Percentiles rank a stretch among this genome's conserved stretches.
These are phyloP conservation scores for Chlorella sorokiniana DNA, from an alignment of 139 green algal genomes.

Conservation along the genomic window DNA sequence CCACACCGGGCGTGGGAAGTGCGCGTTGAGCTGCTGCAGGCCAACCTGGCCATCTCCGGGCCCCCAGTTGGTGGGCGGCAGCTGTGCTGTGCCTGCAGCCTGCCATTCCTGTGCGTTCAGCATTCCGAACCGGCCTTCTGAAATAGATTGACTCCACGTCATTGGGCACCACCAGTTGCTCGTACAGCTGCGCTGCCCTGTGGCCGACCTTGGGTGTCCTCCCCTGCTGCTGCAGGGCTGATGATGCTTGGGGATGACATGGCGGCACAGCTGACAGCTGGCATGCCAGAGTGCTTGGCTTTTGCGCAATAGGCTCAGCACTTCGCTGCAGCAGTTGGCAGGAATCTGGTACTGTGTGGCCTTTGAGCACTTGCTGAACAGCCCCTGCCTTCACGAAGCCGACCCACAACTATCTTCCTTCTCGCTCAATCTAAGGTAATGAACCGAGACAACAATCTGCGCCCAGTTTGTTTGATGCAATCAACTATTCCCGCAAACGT, in stretches of 20 bases:
- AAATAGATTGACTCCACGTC: too few species aligned
- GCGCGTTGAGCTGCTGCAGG: conserved; percentile 22
- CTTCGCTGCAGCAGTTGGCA: too few species aligned
- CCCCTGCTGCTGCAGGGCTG: conserved; percentile 14
- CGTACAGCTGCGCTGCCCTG: not conserved
- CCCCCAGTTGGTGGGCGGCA: not conserved
- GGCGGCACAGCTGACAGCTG: conserved; percentile 5
- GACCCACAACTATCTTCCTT: too few species aligned
- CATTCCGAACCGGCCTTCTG: not conserved
- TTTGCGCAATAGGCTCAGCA: not conserved
- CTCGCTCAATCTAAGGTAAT: too few species aligned
- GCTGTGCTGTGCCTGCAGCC: not conserved
- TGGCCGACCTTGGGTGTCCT: not conserved
- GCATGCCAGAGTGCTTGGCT: conserved; percentile 20
- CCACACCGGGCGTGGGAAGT: conserved; percentile 31
- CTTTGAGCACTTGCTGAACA: too few species aligned
- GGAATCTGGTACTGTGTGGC: too few species aligned
- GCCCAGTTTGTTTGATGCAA: too few species aligned
- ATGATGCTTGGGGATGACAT: conserved; percentile 29
- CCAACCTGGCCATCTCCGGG: conserved; percentile 14
- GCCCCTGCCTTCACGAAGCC: too few species aligned
- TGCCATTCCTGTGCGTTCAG: not conserved
- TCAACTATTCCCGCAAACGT: too few species aligned
- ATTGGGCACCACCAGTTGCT: too few species aligned
- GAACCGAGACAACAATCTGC: too few species aligned